A percentile compares a stretch with the other conserved stretches of the same genome.
These are phyloP conservation scores for Knoxdaviesia proteae DNA, from an alignment of 2,329 filamentous ascomycete genomes.

Conservation along the genomic window DNA sequence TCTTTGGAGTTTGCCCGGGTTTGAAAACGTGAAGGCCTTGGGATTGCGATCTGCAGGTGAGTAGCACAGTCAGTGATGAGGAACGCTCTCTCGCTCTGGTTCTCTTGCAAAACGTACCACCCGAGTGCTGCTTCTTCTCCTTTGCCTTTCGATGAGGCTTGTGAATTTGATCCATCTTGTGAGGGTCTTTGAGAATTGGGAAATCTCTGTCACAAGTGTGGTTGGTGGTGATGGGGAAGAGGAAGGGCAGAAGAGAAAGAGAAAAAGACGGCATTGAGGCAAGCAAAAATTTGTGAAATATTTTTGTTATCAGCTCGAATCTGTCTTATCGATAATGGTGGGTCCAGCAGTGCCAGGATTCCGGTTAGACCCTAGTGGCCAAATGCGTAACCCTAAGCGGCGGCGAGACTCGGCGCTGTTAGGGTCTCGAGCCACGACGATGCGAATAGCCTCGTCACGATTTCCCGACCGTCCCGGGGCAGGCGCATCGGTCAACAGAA, in stretches of 20 bases:
- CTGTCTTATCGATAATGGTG: no score
- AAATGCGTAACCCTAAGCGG: no score
- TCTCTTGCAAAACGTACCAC: constrained; percentile 21
- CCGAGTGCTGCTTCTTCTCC: constrained; percentile 56
- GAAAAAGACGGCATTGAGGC: not conserved
- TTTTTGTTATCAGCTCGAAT: no score
- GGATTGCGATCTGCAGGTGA: constrained; percentile 46
- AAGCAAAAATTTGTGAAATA: not conserved
- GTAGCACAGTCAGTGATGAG: constrained; percentile 7
- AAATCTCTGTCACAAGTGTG: not conserved
- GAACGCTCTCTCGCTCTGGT: not conserved
- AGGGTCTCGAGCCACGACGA: no score
- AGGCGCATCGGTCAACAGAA: no score
- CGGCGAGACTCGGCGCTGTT: no score
- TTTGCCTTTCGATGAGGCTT: constrained; percentile 72
- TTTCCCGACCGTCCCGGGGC: no score
- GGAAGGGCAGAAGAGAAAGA: not conserved
- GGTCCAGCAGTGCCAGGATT: no score
- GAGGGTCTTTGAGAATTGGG: constrained; percentile 9
- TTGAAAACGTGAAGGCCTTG: constrained; percentile 73
- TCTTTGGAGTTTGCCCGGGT: constrained; percentile 60
- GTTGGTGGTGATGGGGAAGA: not conserved
- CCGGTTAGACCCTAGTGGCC: no score
- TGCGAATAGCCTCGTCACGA: no score
- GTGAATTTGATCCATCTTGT: constrained; percentile 67